These are phyloP conservation scores for Fusarium pseudocircinatum DNA, from an alignment of 2,329 filamentous ascomycete genomes.

Conservation along the genomic window DNA sequence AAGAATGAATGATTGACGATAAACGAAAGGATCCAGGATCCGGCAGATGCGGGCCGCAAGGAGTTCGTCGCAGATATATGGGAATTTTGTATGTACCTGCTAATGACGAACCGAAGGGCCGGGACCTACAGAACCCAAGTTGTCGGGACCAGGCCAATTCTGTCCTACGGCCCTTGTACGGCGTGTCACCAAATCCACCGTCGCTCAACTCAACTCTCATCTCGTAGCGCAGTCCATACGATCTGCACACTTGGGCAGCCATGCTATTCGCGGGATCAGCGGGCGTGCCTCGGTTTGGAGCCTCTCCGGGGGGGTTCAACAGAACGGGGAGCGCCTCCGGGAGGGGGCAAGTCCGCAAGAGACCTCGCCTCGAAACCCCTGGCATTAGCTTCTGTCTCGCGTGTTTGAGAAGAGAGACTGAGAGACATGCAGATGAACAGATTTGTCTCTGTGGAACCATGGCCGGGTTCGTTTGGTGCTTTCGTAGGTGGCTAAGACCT, in stretches of 20 bases:
- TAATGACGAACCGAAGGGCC: neutral
- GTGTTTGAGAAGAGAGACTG: neutral
- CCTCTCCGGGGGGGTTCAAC: neutral
- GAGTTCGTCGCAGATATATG: conserved; percentile 31
- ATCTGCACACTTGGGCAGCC: conserved; percentile 14
- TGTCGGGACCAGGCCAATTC: conserved; percentile 5
- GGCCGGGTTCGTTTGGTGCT: neutral
- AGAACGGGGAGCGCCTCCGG: conserved; percentile 4
- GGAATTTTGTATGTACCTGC: neutral
- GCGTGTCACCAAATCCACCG: conserved; percentile 23
- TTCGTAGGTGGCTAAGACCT: neutral
- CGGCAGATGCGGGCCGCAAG: conserved; percentile 23
- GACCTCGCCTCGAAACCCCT: neutral
- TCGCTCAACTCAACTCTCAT: neutral
- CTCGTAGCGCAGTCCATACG: neutral
- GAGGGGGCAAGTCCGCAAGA: neutral
- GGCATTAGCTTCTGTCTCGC: neutral
- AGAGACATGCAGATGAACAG: neutral
- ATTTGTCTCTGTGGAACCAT: conserved; percentile 3
- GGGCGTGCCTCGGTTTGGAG: conserved; percentile 12
- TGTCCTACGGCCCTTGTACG: conserved; percentile 10
- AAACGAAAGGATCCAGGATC: conserved; percentile 23
- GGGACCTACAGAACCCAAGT: conserved; percentile 22
- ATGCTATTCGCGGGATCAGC: conserved; percentile 14
- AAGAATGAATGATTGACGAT: conserved; percentile 15